Conservation (phyloP, 129 eudicot species). For the Oenanthe sinensis region DNA sequence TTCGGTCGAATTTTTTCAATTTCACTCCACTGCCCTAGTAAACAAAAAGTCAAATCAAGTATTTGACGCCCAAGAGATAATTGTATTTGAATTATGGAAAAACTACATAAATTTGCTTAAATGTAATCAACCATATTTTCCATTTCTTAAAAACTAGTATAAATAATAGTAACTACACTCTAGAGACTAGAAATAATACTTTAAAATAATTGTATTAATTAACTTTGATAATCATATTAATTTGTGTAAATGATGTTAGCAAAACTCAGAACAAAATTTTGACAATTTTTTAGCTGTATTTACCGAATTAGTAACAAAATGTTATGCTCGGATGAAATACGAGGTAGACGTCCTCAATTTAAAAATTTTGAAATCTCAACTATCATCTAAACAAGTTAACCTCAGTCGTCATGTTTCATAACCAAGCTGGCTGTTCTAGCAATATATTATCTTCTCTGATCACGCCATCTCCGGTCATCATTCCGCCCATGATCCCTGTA, state of each 20-base stretch:
- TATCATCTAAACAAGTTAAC: not conserved
- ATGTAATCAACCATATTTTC: too few species aligned
- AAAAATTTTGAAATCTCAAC: constrained; percentile 4
- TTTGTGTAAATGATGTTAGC: not conserved
- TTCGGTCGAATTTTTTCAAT: too few species aligned
- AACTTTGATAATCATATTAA: too few species aligned
- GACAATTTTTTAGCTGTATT: not conserved
- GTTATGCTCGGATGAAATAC: not conserved
- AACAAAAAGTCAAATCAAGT: too few species aligned
- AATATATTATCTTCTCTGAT: constrained; percentile 37
- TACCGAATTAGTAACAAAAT: constrained; percentile 5
- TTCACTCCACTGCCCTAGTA: too few species aligned
- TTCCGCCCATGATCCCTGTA: constrained; percentile 29
- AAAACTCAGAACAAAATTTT: not conserved
- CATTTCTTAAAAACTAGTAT: too few species aligned
- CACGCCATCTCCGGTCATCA: constrained; percentile 49
- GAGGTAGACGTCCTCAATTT: not conserved
- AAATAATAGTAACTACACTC: too few species aligned
- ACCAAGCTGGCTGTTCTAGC: not conserved
- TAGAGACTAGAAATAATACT: too few species aligned
- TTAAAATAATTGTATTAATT: too few species aligned
- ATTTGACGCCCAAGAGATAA: too few species aligned
- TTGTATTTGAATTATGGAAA: too few species aligned
- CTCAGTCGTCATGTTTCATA: constrained; percentile 1
- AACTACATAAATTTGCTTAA: too few species aligned